Evolutionary conservation across 768 basidiomycete species (phyloP), one percentile per base, ranked within the genome.

Genomic region (Exsudoporus frostii): DNA sequence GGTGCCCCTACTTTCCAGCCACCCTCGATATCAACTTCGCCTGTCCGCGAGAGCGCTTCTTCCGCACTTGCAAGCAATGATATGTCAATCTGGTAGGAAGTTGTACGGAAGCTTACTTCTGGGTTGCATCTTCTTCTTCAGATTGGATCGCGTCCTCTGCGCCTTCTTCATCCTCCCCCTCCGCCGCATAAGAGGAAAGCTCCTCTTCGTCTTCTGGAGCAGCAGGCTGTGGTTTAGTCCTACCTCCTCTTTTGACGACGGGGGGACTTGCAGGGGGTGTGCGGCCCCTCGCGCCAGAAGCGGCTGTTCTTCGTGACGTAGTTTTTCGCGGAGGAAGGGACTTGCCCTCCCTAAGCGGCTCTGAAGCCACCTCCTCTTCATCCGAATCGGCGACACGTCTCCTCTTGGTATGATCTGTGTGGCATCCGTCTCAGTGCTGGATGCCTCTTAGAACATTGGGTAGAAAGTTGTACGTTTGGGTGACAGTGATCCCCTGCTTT

Each of bases 1-100:
- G 91, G 82, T 59, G 87, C 76, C 13, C 92, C 93, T 24, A 74
- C 74, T 74, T 90, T 87, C 95, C 95, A 92, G 17, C 88, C 87
- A 19, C 86, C 86, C 47, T 81, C 74, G 25, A 91, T 74, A 65
- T 91, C 90, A n/a, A 91, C 86, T 36, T 90, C 85, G 19, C 76
- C 67, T 42, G 73, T 79, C 58, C 78, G 78, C 20, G 76, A 78
- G 29, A 90, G 67, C 9, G 80, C 86, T 37, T 80, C 81, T 64
- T 90, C 80, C n/a, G 83, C 89, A 70, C 91, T 86, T 51, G 41
- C 7, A 17, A 48, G 34, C 13, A 29, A 32, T 45, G 54, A 47
- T 54, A 29, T 9, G 25, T 55, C 30, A 55, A 44, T 39, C 22
- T 37, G 8, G 20, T 11, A 32, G 36, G n/a, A 40, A 46, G 29